phyloP scores from a whole-genome alignment of 495 filamentous ascomycete species.

The Opeltia flavorubescens region DNA sequence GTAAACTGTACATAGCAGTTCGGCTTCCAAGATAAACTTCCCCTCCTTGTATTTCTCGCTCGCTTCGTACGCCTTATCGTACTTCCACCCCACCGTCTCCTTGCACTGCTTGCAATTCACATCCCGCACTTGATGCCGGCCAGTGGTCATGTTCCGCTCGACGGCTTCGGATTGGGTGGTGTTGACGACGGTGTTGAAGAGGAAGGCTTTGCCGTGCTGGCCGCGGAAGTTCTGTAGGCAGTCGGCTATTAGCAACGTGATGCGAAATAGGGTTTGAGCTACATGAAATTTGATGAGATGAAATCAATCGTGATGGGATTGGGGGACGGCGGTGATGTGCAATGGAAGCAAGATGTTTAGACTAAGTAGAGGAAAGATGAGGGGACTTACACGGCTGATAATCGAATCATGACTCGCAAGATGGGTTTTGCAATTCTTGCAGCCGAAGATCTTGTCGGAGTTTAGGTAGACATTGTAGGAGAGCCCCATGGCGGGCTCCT shows the following conservation, averaged over 20 bases:
- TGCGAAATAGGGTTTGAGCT: too few relatives aligned
- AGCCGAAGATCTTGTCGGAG: conserved; percentile 81
- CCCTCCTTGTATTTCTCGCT: conserved; percentile 97
- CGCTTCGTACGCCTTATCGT: conserved; percentile 87
- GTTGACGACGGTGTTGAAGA: conserved; percentile 92
- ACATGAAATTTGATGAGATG: conserved; percentile 1
- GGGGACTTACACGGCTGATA: conserved; percentile 63
- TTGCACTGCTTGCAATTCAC: conserved; percentile 81
- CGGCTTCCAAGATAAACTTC: conserved; percentile 92
- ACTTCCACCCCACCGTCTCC: conserved; percentile 94
- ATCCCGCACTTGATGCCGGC: conserved; percentile 83
- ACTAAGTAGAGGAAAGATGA: conserved; percentile 5
- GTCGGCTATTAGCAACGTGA: conserved; percentile 9
- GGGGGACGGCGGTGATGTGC: conserved; percentile 4
- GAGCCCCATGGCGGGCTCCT: conserved; percentile 58
- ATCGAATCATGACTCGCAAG: conserved; percentile 92
- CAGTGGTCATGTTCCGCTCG: conserved; percentile 99
- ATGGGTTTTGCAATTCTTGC: conserved; percentile 91
- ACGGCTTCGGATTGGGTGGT: conserved; percentile 61
- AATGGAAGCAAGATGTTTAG: neutral
- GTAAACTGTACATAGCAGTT: conserved; percentile 68
- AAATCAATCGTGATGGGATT: neutral
- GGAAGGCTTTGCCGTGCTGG: conserved; percentile 95
- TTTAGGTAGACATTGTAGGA: conserved; percentile 92
- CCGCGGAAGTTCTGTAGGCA: conserved; percentile 83